Evolutionary conservation across 2,329 filamentous ascomycete species (phyloP).

Genomic region (Diplodia mutila): DNA sequence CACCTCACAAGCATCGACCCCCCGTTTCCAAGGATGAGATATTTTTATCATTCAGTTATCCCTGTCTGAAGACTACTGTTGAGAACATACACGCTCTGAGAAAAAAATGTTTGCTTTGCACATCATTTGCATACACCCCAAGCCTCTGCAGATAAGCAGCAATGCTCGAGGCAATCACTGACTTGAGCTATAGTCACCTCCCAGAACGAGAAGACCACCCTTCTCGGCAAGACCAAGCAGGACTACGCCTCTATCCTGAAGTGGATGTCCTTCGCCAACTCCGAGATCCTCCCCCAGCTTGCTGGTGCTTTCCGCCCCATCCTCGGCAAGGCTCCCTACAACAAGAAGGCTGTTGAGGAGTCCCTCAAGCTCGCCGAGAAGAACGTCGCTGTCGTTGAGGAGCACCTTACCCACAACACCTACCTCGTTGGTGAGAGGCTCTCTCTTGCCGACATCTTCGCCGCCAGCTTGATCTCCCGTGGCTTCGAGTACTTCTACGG

Average conservation of each 20-base stretch:
- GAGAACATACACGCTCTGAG: slow-evolving; percentile 89
- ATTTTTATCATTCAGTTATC: slow-evolving; percentile 78
- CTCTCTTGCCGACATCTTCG: slow-evolving; percentile 93
- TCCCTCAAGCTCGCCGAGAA: slow-evolving; percentile 69
- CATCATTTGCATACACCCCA: slow-evolving; percentile 28
- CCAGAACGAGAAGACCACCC: slow-evolving; percentile 99
- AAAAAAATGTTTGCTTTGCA: slow-evolving; percentile 26
- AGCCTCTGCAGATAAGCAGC: slow-evolving; percentile 26
- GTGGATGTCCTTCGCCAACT: slow-evolving; percentile 98
- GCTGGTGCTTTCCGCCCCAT: slow-evolving; percentile 86
- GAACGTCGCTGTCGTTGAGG: slow-evolving; percentile 74
- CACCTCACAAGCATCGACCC: slow-evolving; percentile 22
- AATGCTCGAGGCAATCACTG: slow-evolving; percentile 32
- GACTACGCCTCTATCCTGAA: slow-evolving; percentile 98
- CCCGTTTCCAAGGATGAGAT: slow-evolving; percentile 67
- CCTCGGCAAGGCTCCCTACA: slow-evolving; percentile 80
- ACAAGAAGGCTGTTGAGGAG: slow-evolving; percentile 96
- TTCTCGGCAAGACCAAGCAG: slow-evolving; percentile 99
- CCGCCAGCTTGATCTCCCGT: slow-evolving; percentile 75
- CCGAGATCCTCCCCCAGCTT: slow-evolving; percentile 75
- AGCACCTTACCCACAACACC: slow-evolving; percentile 89
- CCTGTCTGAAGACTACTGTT: slow-evolving; percentile 97
- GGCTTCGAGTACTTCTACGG: slow-evolving; percentile 95
- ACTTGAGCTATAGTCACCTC: slow-evolving; percentile 74
- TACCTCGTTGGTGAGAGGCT: slow-evolving; percentile 98